Percentiles rank a stretch among this genome's conserved stretches.
phyloP scores from a whole-genome alignment of 2,329 filamentous ascomycete genomes.

The Fusarium nanum region DNA sequence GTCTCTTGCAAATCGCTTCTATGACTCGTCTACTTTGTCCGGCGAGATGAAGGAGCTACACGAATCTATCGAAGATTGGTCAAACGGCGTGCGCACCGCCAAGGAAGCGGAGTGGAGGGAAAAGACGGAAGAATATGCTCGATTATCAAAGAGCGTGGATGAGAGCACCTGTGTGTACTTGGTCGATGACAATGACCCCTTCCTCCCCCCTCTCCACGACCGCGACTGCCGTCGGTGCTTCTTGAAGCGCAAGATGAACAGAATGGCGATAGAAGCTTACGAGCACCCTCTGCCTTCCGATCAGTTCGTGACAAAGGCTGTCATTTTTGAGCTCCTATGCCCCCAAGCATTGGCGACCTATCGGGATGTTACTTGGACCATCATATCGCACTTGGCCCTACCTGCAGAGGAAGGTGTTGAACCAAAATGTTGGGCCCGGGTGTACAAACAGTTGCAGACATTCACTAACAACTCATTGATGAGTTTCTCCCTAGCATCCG shows the following conservation, averaged over 20 bases:
- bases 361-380: slow-evolving; percentile 56
- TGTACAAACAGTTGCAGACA: slow-evolving; percentile 40
- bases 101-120: slow-evolving; percentile 52
- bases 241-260: slow-evolving; percentile 43
- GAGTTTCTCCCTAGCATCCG: slow-evolving; percentile 46
- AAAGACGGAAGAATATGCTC: slow-evolving; percentile 48
- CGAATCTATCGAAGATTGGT: slow-evolving; percentile 40
- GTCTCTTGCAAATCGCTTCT: slow-evolving; percentile 46
- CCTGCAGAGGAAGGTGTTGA: slow-evolving; percentile 27
- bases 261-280: slow-evolving; percentile 52
- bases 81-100: slow-evolving; percentile 18
- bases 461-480: slow-evolving; percentile 26
- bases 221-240: slow-evolving; percentile 52
- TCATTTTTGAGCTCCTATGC: slow-evolving; percentile 57
- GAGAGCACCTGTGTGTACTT: slow-evolving; percentile 49
- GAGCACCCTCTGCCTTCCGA: slow-evolving; percentile 56
- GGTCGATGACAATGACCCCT: slow-evolving; percentile 32
- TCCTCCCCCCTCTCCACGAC: slow-evolving; percentile 23
- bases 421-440: slow-evolving; percentile 42
- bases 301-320: slow-evolving; percentile 46
- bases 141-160: slow-evolving; percentile 48
- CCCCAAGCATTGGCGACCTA: slow-evolving; percentile 53
- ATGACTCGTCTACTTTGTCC: slow-evolving; percentile 38
- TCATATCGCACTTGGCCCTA: slow-evolving; percentile 50
- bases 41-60: slow-evolving; percentile 31